Percentiles rank a stretch among this genome's conserved stretches.
phyloP scores from a whole-genome alignment of 257 asterid species.

The Cinchona pubescens region DNA sequence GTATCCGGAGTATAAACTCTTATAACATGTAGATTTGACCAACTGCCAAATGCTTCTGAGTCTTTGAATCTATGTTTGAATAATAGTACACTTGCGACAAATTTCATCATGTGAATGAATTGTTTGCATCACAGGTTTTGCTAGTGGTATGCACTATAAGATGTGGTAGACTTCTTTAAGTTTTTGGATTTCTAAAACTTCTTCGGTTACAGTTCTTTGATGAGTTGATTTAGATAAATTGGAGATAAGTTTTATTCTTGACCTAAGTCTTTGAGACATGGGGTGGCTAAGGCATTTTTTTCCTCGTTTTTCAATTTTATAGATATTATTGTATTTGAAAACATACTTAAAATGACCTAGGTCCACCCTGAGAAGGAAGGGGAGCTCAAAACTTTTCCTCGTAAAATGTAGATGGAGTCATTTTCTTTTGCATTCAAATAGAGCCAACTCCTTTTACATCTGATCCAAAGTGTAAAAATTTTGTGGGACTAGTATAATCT shows the following conservation, averaged over 20 bases:
- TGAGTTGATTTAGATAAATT: not conserved
- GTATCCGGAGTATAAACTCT: too few species aligned
- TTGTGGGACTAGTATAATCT: not conserved
- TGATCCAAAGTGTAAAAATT: not conserved
- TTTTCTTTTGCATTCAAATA: constrained; percentile 2
- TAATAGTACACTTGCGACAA: not conserved
- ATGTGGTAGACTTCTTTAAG: not conserved
- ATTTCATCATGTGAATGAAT: not conserved
- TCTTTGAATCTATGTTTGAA: not conserved
- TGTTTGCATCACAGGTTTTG: not conserved
- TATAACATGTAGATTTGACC: not conserved
- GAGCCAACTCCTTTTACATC: not conserved
- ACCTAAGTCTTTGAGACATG: not conserved
- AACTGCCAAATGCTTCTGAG: not conserved
- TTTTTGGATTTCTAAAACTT: not conserved
- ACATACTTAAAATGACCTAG: not conserved
- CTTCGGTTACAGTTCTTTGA: not conserved
- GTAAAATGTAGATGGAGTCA: not conserved
- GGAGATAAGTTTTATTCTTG: not conserved
- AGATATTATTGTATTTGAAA: not conserved
- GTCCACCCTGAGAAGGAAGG: not conserved
- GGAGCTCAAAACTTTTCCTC: not conserved
- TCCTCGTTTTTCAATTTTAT: not conserved
- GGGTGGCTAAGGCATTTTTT: not conserved
- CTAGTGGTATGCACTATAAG: not conserved